Evolutionary conservation across 2,329 filamentous ascomycete species (phyloP).

Genomic region (Mycosphaerella arachidis): DNA sequence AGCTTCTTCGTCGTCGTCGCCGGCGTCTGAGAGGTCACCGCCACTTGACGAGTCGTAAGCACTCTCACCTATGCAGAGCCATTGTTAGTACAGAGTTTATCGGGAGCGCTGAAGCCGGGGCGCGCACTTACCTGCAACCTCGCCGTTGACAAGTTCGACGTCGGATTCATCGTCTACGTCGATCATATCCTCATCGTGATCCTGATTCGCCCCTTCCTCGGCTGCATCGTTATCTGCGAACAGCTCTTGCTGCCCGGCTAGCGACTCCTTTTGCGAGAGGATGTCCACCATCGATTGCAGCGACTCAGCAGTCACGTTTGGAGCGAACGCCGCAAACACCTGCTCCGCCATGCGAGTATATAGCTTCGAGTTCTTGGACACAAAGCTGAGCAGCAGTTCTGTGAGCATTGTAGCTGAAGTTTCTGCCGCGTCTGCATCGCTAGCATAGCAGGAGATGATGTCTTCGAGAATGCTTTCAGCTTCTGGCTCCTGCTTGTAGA

Average conservation of each 20-base stretch:
- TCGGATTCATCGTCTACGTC: constrained; percentile 35
- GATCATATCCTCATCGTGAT: constrained; percentile 36
- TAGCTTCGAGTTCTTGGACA: constrained; percentile 77
- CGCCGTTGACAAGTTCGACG: constrained; percentile 33
- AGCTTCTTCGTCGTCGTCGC: constrained; percentile 51
- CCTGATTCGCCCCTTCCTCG: constrained; percentile 23
- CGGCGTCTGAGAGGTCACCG: constrained; percentile 17
- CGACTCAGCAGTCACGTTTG: constrained; percentile 67
- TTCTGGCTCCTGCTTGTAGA: constrained; percentile 86
- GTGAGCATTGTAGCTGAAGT: constrained; percentile 64
- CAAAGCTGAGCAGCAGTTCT: constrained; percentile 84
- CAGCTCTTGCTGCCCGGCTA: constrained; percentile 77
- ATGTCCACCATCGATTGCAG: constrained; percentile 65
- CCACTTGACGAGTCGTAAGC: constrained; percentile 25
- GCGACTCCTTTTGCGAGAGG: constrained; percentile 71
- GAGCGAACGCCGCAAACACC: constrained; percentile 78
- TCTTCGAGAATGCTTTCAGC: constrained; percentile 78
- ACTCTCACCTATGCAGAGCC: constrained; percentile 17
- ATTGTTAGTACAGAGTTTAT: constrained; percentile 12
- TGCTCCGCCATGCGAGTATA: constrained; percentile 83
- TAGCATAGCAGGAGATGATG: constrained; percentile 70
- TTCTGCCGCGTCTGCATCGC: constrained; percentile 42
- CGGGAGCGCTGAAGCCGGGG: constrained; percentile 1
- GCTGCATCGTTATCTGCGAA: constrained; percentile 58
- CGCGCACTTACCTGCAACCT: constrained; percentile 13